Percentiles rank a stretch among this genome's conserved stretches.
These are phyloP conservation scores for Xenosphaeropsis pyriputrescens DNA, from an alignment of 2,329 filamentous ascomycete species.

Conservation along the genomic window DNA sequence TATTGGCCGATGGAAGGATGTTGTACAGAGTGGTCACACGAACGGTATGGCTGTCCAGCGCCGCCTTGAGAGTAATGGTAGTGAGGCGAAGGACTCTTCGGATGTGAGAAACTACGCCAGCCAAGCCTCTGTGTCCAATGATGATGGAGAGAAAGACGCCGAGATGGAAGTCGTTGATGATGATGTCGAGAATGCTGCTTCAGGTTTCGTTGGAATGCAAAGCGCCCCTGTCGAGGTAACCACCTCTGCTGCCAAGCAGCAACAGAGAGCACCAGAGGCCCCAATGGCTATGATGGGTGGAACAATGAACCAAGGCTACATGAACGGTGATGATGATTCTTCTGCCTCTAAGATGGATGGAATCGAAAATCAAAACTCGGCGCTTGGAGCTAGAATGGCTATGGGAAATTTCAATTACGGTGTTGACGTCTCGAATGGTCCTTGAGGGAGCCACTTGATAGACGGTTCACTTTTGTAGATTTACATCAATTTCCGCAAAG, in stretches of 20 bases:
- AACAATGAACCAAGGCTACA: background rate
- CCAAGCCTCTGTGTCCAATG: conserved; percentile 16
- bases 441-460: too few relatives aligned
- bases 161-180: conserved; percentile 6
- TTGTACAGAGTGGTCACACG: conserved; percentile 36
- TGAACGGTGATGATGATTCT: too few relatives aligned
- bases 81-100: background rate
- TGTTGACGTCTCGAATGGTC: too few relatives aligned
- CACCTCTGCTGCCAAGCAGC: background rate
- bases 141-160: conserved; percentile 17
- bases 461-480: too few relatives aligned
- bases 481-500: too few relatives aligned
- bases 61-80: conserved; percentile 20
- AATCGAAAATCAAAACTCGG: too few relatives aligned
- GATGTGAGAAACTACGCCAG: conserved; percentile 7
- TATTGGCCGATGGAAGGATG: conserved; percentile 47
- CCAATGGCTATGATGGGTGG: conserved; percentile 1
- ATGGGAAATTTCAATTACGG: too few relatives aligned
- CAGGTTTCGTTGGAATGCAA: background rate
- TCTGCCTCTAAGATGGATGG: too few relatives aligned
- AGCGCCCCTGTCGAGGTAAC: background rate
- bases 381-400: too few relatives aligned
- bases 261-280: conserved; percentile 1
- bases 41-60: conserved; percentile 34
- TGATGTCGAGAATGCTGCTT: conserved; percentile 4